A percentile compares a stretch with the other conserved stretches of the same genome.
Conservation (phyloP, 768 basidiomycete genomes). For the Kwoniella pini region DNA sequence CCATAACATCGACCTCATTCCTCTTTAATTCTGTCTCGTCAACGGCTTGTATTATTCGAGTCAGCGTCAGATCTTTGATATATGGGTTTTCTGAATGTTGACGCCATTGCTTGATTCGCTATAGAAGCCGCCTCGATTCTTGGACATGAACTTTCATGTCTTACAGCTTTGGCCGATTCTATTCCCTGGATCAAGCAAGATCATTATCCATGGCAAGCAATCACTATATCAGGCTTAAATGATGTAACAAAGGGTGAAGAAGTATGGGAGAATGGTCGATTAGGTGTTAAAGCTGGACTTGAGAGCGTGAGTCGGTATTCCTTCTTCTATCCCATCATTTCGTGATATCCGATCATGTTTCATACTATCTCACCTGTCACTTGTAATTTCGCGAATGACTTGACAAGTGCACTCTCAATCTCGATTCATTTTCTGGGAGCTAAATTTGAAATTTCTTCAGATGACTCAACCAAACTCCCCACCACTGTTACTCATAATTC, state of each 20-base stretch:
- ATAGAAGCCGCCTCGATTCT: constrained; percentile 47
- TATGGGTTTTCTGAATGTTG: no score
- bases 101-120: no score
- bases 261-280: constrained; percentile 41
- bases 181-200: constrained; percentile 37
- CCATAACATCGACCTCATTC: no score
- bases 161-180: constrained; percentile 47
- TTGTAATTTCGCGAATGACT: no score
- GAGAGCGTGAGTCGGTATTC: constrained; percentile 35
- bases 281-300: constrained; percentile 47
- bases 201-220: constrained; percentile 44
- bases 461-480: constrained; percentile 49
- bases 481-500: constrained; percentile 50
- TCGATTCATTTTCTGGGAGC: neutral
- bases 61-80: no score
- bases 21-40: neutral
- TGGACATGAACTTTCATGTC: constrained; percentile 42
- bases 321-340: neutral
- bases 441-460: constrained; percentile 13
- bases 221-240: constrained; percentile 43
- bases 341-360: no score
- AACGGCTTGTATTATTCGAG: no score
- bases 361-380: no score
- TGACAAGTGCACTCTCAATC: neutral
- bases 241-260: constrained; percentile 31